Evolutionary conservation across 2,329 filamentous ascomycete genomes (phyloP), one percentile per base, ranked within the genome.

Genomic region (Chaetothyriales sp.): DNA sequence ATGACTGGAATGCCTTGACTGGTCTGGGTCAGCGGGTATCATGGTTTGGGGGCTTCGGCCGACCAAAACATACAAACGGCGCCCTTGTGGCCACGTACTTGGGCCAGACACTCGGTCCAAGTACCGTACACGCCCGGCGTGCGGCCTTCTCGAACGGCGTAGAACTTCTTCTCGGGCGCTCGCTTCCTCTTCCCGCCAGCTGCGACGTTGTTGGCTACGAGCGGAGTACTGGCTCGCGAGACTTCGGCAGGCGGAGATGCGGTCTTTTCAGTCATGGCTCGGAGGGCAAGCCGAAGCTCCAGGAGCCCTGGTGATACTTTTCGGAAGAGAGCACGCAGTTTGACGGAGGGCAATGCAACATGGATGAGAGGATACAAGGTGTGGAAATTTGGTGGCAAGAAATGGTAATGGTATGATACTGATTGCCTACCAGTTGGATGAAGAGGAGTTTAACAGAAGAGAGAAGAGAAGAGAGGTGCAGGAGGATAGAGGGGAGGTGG

Each of bases 1-100:
- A 72, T 0, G 77, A 80, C 8, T 75, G 70, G 64, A 95, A 95
- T 1, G 85, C 87, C 70, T 92, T 90, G 73, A 85, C 87, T 92
- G 55, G 47, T 19, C 18, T 9, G 29, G 25, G 45, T 53, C 40
- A 56, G 52, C 45, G 33, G 6, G 43, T 53, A 57, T 33, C 33
- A 43, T 43, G 6, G 7, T 9, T 46, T 19, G 9, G 43, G 13
- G 46, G n/a, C n/a, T 45, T 9, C 44, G 19, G 18, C 28, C 4
- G 46, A 28, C 51, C 33, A 40, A 40, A 44, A 77, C 83, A 67
- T 71, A 88, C 85, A 87, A 37, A 77, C 68, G 52, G 84, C 83
- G 18, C 82, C 82, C 62, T 81, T 76, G 61, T 74, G 80, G 19
- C 80, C 81, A 48, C 72, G 77, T 46, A 82, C 75, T 63, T 84